Evolutionary conservation across 2,329 filamentous ascomycete species (phyloP), one percentile per base, ranked within the genome.

Genomic region (Neofusicoccum laricinum): DNA sequence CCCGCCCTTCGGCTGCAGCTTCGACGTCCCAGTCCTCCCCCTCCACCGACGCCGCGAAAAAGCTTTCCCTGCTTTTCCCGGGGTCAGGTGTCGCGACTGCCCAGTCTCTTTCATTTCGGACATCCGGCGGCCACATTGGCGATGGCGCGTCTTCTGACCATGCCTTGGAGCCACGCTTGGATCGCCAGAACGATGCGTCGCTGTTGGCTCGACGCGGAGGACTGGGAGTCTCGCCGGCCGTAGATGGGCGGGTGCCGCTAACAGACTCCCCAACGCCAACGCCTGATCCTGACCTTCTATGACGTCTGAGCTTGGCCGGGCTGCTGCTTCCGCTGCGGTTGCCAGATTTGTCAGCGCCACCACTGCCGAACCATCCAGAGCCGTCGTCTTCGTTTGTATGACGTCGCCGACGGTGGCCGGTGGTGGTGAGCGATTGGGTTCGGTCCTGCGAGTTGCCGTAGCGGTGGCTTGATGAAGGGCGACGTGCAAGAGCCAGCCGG

Each of bases 11-110:
- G 1, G 78, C 80, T 4, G 80, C 81, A 12, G 77, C 76, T 68
- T 84, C 81, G 1, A 84, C 79, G 61, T 84, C 81, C 81, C 81
- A 84, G 59, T 82, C 80, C 62, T 75, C 73, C 67, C 66, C 65
- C 5, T 70, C 76, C 67, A 46, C 72, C 14, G 48, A 73, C 36
- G 30, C 19, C 12, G 15, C 49, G 2, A 63, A 14, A 12, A 30
- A 30, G 25, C 48, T 75, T 68, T 45, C 73, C 62, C 71, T 61
- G 17, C 51, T 61, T 14, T 46, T 59, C 21, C 46, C 55, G 15
- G 53, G 49, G 11, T 49, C 51, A 40, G 62, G 62, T 7, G 62
- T 57, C 21, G 51, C 41, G 34, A 36, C 70, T 34, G 73, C 74
- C 68, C 72, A 77, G 61, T 79, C 71, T 62, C 73, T 74, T 8